phyloP scores from a whole-genome alignment of 257 asterid genomes.

The Echium plantagineum region DNA sequence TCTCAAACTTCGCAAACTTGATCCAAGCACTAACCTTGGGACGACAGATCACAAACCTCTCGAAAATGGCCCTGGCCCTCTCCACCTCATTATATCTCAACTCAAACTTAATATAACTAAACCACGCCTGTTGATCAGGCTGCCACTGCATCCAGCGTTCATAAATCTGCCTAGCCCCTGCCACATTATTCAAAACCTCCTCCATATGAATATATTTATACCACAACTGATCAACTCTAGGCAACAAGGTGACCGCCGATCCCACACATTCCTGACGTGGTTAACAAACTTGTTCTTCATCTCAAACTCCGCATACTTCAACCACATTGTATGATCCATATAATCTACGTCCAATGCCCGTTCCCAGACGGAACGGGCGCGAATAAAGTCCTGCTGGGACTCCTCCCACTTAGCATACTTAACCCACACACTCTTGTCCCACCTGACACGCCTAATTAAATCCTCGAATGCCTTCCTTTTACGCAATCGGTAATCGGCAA shows the following conservation, averaged over 20 bases:
- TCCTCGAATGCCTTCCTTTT: conserved; percentile 55
- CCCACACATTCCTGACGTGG: conserved; percentile 56
- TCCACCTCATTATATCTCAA: too few relatives aligned
- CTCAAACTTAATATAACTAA: too few relatives aligned
- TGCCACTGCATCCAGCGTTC: too few relatives aligned
- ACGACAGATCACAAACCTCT: too few relatives aligned
- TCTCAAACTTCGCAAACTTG: too few relatives aligned
- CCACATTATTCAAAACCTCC: conserved; percentile 49
- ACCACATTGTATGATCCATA: conserved; percentile 57
- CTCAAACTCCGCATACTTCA: conserved; percentile 69
- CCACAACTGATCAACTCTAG: conserved; percentile 67
- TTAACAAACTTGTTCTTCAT: conserved; percentile 53
- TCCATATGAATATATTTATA: conserved; percentile 69
- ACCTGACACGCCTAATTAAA: conserved; percentile 40
- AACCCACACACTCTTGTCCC: conserved; percentile 61
- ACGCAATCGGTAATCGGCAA: conserved; percentile 51
- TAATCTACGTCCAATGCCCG: conserved; percentile 61
- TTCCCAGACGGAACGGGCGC: conserved; percentile 65
- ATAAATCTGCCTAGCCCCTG: too few relatives aligned
- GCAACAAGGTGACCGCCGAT: conserved; percentile 40
- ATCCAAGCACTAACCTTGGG: too few relatives aligned
- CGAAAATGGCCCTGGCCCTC: too few relatives aligned
- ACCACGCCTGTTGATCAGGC: too few relatives aligned
- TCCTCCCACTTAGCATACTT: conserved; percentile 75
- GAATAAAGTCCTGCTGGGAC: conserved; percentile 47